phyloP scores from a whole-genome alignment of 1,284 basidiomycete genomes.

The Apiotrichum gamsii region DNA sequence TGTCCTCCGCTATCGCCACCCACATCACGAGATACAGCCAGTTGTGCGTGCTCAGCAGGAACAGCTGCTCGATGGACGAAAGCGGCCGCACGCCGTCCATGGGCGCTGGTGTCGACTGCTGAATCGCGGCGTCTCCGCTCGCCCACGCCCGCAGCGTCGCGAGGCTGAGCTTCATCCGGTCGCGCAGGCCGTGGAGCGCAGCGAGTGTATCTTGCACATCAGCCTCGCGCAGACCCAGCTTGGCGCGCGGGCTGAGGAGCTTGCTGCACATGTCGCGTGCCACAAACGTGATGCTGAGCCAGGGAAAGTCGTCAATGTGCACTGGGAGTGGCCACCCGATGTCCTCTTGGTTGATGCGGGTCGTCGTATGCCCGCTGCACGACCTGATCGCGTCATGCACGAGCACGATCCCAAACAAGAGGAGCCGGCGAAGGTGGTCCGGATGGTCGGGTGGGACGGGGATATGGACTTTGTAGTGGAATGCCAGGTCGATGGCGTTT shows the following conservation, averaged over 20 bases:
- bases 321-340: conserved; percentile 3
- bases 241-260: conserved; percentile 5
- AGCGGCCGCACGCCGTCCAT: background rate
- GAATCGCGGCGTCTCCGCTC: background rate
- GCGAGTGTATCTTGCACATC: background rate
- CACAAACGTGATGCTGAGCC: background rate
- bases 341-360: conserved; percentile 9
- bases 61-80: conserved; percentile 3
- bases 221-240: background rate
- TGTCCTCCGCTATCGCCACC: conserved; percentile 6
- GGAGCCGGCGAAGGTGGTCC: conserved; percentile 1
- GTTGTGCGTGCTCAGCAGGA: conserved; percentile 7
- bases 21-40: conserved; percentile 10
- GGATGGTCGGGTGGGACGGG: background rate
- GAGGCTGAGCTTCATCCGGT: background rate
- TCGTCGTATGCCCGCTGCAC: conserved; percentile 1
- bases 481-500: conserved; percentile 4
- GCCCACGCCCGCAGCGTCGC: background rate
- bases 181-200: background rate
- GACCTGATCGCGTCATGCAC: conserved; percentile 9
- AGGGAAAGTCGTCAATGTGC: background rate
- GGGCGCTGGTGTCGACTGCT: background rate
- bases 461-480: conserved; percentile 7
- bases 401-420: background rate
- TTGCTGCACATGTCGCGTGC: conserved; percentile 1